Conservation (phyloP, 2,329 filamentous ascomycete species). For the Calonectria leucothoes region DNA sequence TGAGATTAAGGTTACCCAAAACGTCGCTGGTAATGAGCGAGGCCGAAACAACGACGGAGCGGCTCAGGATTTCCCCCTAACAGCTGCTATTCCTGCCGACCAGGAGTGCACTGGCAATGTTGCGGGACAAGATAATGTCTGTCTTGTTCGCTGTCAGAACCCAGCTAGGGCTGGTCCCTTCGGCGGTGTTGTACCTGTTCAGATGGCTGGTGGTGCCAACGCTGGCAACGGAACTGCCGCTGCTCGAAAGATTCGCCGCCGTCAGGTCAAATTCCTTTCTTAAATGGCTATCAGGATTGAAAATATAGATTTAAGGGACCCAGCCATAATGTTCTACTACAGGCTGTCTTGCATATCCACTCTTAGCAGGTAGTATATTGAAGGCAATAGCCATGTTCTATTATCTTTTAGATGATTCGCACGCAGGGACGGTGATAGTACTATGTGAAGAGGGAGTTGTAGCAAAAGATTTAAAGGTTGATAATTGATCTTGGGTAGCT, state of each 20-base stretch:
- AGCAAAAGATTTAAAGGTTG: too few relatives aligned
- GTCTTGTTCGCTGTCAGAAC: constrained; percentile 73
- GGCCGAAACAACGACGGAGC: constrained; percentile 57
- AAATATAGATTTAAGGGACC: too few relatives aligned
- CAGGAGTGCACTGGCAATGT: constrained; percentile 70
- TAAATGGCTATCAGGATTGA: background rate
- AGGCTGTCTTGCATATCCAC: too few relatives aligned
- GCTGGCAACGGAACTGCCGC: background rate
- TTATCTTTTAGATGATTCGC: too few relatives aligned
- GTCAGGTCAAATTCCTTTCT: background rate
- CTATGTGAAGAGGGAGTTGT: too few relatives aligned
- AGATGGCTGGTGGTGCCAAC: constrained; percentile 54
- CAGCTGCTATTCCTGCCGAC: constrained; percentile 65
- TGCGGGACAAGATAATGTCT: constrained; percentile 69
- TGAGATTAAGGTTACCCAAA: constrained; percentile 61
- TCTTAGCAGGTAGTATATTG: too few relatives aligned
- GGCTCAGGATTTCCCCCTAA: constrained; percentile 61
- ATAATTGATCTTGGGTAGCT: too few relatives aligned
- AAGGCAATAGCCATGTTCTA: too few relatives aligned
- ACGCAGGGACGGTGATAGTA: too few relatives aligned
- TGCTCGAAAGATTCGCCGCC: background rate
- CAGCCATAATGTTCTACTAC: too few relatives aligned
- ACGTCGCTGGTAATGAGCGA: constrained; percentile 42
- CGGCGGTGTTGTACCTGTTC: constrained; percentile 69
- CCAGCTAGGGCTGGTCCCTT: constrained; percentile 70